phyloP scores from a whole-genome alignment of 805 yeast species.

The Barnettozyma pratensis region DNA sequence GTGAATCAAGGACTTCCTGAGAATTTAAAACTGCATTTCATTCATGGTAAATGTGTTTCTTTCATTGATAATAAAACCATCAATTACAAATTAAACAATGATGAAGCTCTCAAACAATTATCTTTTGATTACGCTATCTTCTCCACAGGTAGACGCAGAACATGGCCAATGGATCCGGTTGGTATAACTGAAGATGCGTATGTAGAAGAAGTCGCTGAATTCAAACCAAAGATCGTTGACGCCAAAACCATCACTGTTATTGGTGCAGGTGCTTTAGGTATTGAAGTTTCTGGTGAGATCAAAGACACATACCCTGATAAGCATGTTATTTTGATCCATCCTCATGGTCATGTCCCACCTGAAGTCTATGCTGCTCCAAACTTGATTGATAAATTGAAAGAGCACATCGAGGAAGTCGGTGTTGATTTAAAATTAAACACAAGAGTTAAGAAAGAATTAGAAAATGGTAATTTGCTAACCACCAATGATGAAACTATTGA shows the following conservation, averaged over 20 bases:
- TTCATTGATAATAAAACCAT: conserved; percentile 20
- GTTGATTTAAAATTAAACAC: conserved; percentile 26
- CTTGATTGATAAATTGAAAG: conserved; percentile 15
- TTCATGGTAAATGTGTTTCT: conserved; percentile 21
- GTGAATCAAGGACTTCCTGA: conserved; percentile 10
- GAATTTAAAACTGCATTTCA: conserved; percentile 15
- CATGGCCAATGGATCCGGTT: conserved; percentile 52
- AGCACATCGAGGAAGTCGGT: conserved; percentile 18
- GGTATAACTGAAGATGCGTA: conserved; percentile 34
- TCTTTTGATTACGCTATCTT: conserved; percentile 42
- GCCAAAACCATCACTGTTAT: conserved; percentile 38
- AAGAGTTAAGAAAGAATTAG: conserved; percentile 26
- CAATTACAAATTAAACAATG: conserved; percentile 17
- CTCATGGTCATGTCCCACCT: conserved; percentile 37
- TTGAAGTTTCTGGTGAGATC: conserved; percentile 46
- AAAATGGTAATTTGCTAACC: conserved; percentile 20
- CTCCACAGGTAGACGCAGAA: conserved; percentile 46
- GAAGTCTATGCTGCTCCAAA: conserved; percentile 26
- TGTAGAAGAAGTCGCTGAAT: conserved; percentile 37
- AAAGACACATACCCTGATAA: conserved; percentile 34
- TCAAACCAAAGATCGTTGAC: conserved; percentile 27
- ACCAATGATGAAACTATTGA: conserved; percentile 24
- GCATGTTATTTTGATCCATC: conserved; percentile 35
- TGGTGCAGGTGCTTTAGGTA: conserved; percentile 51
- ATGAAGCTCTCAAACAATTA: conserved; percentile 18